These are phyloP conservation scores for Rhexocercosporidium sp. DNA, from an alignment of 2,329 filamentous ascomycete genomes.

Conservation along the genomic window DNA sequence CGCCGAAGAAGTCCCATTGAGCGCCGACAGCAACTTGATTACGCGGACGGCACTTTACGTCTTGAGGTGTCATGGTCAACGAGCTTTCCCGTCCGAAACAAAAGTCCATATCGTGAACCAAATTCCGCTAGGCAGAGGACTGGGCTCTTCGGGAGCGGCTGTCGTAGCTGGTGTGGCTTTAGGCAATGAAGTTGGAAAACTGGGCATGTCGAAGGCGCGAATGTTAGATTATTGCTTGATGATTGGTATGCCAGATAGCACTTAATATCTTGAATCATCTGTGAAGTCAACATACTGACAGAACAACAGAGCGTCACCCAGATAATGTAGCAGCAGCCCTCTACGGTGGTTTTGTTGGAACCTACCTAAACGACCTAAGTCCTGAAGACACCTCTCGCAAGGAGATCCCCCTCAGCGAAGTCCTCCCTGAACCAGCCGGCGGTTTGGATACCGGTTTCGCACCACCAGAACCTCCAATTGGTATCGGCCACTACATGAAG, in stretches of 20 bases:
- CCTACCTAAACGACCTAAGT: constrained; percentile 90
- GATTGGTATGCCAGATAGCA: constrained; percentile 81
- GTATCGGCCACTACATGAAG: constrained; percentile 95
- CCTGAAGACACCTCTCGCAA: constrained; percentile 88
- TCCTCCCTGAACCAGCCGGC: constrained; percentile 86
- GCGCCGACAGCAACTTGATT: constrained; percentile 88
- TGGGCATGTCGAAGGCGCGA: constrained; percentile 78
- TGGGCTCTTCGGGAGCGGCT: constrained; percentile 94
- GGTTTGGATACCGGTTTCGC: constrained; percentile 86
- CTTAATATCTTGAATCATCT: too few relatives aligned
- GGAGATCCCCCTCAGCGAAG: constrained; percentile 93
- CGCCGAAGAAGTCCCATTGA: constrained; percentile 75
- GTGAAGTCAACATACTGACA: constrained; percentile 1
- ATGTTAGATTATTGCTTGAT: constrained; percentile 97
- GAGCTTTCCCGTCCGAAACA: constrained; percentile 82
- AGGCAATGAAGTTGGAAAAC: constrained; percentile 83
- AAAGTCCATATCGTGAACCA: constrained; percentile 95
- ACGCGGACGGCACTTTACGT: constrained; percentile 95
- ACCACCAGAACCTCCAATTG: constrained; percentile 86
- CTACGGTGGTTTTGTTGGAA: constrained; percentile 95
- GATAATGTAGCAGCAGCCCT: constrained; percentile 95
- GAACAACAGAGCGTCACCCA: constrained; percentile 73
- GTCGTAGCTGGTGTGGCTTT: constrained; percentile 95
- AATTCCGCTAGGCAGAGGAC: constrained; percentile 87
- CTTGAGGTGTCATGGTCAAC: constrained; percentile 86